Percentiles rank a stretch among this genome's conserved stretches.
Conservation (phyloP, 108 stramenopile species). For the Aureococcus anophagefferens region DNA sequence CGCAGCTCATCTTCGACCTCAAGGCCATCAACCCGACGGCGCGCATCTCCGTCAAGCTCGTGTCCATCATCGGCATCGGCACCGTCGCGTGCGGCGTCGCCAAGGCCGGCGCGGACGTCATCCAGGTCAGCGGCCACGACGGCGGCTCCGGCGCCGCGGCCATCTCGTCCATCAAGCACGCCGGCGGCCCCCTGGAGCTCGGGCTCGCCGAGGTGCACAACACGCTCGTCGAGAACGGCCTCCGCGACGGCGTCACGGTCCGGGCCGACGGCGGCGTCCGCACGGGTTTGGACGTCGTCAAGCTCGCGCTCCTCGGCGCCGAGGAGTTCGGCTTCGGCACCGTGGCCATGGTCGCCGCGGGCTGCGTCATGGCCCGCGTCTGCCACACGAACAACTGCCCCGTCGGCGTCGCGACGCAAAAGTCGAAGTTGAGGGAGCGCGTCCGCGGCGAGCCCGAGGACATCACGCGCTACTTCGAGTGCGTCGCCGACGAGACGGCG, state of each 20-base stretch:
- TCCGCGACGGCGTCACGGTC: constrained; percentile 74
- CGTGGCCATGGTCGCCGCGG: constrained; percentile 87
- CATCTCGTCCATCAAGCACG: constrained; percentile 78
- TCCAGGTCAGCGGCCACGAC: constrained; percentile 82
- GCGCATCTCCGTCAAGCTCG: constrained; percentile 91
- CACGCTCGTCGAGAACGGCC: constrained; percentile 67
- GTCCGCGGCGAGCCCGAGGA: constrained; percentile 93
- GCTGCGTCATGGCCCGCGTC: constrained; percentile 88
- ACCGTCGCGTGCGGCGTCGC: constrained; percentile 89
- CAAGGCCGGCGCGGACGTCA: constrained; percentile 89
- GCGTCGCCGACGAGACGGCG: constrained; percentile 78
- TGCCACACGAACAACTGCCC: constrained; percentile 94
- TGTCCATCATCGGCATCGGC: constrained; percentile 89
- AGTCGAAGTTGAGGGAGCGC: constrained; percentile 85
- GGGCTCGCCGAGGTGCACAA: constrained; percentile 82
- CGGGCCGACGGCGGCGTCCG: constrained; percentile 84
- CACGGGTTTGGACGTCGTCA: constrained; percentile 76
- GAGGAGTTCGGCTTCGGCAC: constrained; percentile 89
- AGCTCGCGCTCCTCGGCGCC: constrained; percentile 79
- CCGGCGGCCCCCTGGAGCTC: constrained; percentile 84
- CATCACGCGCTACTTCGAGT: constrained; percentile 88
- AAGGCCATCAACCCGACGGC: constrained; percentile 81
- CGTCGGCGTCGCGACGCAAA: constrained; percentile 87
- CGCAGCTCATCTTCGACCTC: constrained; percentile 86
- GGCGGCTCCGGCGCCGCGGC: constrained; percentile 89